Evolutionary conservation across 352 stramenopile species (phyloP), one percentile per base, ranked within the genome.

Genomic region (Phytophthora pisi): DNA sequence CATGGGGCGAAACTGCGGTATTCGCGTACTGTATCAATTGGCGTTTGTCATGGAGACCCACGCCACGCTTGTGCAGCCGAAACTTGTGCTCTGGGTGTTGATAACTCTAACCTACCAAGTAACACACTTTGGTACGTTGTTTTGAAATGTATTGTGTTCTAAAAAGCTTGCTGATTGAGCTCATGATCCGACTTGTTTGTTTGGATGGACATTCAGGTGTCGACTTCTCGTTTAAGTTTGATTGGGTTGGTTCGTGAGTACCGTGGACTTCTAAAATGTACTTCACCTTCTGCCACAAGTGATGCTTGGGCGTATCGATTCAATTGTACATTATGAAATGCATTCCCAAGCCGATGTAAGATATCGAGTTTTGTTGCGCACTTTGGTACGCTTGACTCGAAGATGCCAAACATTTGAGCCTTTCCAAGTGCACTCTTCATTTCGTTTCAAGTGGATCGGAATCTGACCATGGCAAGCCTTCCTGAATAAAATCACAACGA

Each of bases 21-120:
- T 77, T 20, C 63, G 51, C 26, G 43, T 52, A 8, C 15, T 73
- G 9, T 69, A 77, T 34, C 60, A 70, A 26, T 13, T 73, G 23
- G 49, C 70, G 5, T 77, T 77, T 42, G 65, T 77, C 10, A 24
- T 77, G 26, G 70, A 77, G 23, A 66, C 51, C 1, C 65, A 67
- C 24, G 20, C 30, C 20, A 20, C 52, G 7, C 24, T 53, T 10
- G 60, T 72, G 16, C 61, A 67, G 31, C 34, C 38, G 23, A 67
- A 64, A 24, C 13, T 77, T 26, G 45, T 77, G 8, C 8, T 67
- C 4, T 73, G 59, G 59, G 38, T 67, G 1, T 24, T 72, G 5
- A 42, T 61, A 16, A 63, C 43, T 30, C 23, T 65, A 9, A 58
- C 47, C 9, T 70, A 55, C 23, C 38, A 46, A 11, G 26, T 70